Percentiles rank a stretch among this genome's conserved stretches.
These are phyloP conservation scores for Tetrahymena malaccensis DNA, from an alignment of 73 alveolate species.

Conservation along the genomic window DNA sequence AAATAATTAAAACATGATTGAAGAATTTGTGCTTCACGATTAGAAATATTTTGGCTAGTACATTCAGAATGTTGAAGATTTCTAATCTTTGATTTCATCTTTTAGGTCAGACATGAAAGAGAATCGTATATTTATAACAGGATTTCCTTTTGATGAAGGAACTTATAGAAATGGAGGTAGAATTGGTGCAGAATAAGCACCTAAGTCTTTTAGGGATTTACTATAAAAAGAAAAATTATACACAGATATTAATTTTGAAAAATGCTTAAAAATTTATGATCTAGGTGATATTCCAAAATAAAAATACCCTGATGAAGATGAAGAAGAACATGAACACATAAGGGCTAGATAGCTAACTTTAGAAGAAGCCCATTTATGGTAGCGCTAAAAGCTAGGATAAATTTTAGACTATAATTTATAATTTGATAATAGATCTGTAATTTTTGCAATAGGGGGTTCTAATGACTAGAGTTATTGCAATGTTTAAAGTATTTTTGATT, in stretches of 20 bases:
- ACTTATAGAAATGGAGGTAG: neutral
- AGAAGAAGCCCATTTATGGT: conserved; percentile 1
- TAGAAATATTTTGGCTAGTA: neutral
- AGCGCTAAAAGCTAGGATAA: conserved; percentile 7
- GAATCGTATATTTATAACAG: neutral
- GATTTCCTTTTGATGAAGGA: neutral
- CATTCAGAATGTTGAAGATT: neutral
- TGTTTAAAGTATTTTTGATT: conserved; percentile 25
- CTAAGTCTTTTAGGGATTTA: neutral
- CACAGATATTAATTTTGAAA: neutral
- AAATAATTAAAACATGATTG: neutral
- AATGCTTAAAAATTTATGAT: neutral
- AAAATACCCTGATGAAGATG: neutral
- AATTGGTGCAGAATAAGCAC: neutral
- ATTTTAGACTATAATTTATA: conserved; percentile 6
- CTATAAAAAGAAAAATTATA: neutral
- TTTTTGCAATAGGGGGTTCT: conserved; percentile 43
- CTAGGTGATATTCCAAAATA: neutral
- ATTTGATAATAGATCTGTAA: conserved; percentile 1
- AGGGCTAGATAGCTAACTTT: neutral
- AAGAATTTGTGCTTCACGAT: neutral
- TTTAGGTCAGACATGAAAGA: neutral
- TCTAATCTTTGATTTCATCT: neutral
- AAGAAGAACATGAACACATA: neutral
- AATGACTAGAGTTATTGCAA: conserved; percentile 38